Conservation (phyloP, 2,329 filamentous ascomycete genomes). For the Elsinoe fawcettii region DNA sequence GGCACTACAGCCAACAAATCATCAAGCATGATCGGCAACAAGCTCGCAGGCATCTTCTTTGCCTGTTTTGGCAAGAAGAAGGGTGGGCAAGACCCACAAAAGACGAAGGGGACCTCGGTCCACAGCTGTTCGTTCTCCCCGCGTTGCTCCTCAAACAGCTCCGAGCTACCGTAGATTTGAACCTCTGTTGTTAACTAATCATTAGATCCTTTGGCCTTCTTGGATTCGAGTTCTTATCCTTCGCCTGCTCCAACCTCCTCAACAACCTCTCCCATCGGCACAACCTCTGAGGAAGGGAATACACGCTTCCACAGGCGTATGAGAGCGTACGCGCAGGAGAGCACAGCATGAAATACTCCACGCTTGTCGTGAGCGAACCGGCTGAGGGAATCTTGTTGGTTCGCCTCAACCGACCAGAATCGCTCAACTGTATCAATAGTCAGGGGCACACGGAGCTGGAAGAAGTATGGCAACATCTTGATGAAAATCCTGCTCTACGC, state of each 20-base stretch:
- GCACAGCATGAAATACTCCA: background rate
- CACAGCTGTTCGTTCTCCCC: constrained; percentile 8
- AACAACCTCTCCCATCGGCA: background rate
- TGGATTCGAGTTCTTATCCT: background rate
- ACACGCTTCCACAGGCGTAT: constrained; percentile 6
- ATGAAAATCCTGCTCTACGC: constrained; percentile 26
- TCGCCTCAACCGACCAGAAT: constrained; percentile 29
- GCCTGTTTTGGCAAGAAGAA: constrained; percentile 13
- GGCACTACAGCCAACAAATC: background rate
- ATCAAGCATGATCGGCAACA: constrained; percentile 9
- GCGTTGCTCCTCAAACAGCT: background rate
- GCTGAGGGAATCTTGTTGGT: constrained; percentile 28
- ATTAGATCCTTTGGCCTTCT: background rate
- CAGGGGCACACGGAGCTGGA: constrained; percentile 28
- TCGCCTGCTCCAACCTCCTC: background rate
- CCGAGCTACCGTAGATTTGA: background rate
- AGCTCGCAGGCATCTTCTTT: background rate
- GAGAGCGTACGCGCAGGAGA: background rate
- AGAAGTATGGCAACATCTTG: constrained; percentile 28
- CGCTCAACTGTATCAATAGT: constrained; percentile 30
- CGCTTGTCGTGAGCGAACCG: constrained; percentile 19
- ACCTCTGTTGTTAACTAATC: background rate
- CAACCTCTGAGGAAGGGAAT: background rate
- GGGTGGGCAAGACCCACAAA: constrained; percentile 2
- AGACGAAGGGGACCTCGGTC: constrained; percentile 8